phyloP scores from a whole-genome alignment of 805 yeast species.

The Candida qinlingensis region DNA sequence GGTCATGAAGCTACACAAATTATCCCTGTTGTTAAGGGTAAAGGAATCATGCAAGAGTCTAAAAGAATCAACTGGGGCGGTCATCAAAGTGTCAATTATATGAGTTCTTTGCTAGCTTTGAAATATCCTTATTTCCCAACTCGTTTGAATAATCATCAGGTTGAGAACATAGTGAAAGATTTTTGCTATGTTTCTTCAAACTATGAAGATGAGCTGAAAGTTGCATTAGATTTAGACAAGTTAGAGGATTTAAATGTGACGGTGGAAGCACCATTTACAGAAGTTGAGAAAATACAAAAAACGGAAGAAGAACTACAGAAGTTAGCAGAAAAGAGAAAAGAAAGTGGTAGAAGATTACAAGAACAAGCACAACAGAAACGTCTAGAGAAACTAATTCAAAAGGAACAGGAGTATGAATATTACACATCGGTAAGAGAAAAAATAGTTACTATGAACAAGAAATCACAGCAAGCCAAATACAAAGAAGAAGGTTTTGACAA shows the following conservation, averaged over 20 bases:
- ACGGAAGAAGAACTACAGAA: conserved; percentile 74
- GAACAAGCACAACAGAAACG: conserved; percentile 88
- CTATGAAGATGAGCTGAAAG: conserved; percentile 58
- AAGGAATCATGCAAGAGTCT: conserved; percentile 57
- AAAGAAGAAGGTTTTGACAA: conserved; percentile 76
- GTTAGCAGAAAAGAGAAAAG: conserved; percentile 75
- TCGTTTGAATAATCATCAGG: conserved; percentile 57
- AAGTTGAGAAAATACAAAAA: conserved; percentile 61
- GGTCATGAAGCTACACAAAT: conserved; percentile 81
- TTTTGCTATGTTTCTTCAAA: conserved; percentile 72
- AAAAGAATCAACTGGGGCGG: conserved; percentile 95
- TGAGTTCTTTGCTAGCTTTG: conserved; percentile 58
- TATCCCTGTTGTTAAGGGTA: conserved; percentile 74
- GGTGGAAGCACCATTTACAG: conserved; percentile 76
- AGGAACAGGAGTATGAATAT: conserved; percentile 75
- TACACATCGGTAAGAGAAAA: conserved; percentile 54
- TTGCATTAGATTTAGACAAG: conserved; percentile 52
- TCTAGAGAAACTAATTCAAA: conserved; percentile 70
- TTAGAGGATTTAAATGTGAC: conserved; percentile 69
- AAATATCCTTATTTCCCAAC: conserved; percentile 93
- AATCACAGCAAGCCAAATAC: conserved; percentile 48
- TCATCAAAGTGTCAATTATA: conserved; percentile 56
- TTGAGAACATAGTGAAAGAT: conserved; percentile 63
- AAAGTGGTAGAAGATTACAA: conserved; percentile 83
- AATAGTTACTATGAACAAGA: conserved; percentile 44